Evolutionary conservation across 2,329 filamentous ascomycete genomes (phyloP).

Genomic region (Ophiocordyceps camponoti-floridani): DNA sequence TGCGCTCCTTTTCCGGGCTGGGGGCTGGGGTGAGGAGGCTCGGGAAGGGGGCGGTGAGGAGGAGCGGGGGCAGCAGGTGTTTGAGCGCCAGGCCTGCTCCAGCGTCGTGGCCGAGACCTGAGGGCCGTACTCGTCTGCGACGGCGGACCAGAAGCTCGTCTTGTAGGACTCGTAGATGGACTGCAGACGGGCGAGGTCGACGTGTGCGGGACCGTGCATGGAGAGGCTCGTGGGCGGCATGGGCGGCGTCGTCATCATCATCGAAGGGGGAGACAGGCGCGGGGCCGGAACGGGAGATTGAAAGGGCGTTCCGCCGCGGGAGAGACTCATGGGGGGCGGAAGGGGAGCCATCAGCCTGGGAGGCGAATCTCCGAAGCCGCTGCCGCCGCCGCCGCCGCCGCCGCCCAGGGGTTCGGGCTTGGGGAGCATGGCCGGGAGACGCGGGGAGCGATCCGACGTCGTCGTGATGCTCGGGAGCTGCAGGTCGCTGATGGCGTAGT

Average conservation of each 20-base stretch:
- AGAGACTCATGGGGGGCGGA: slow-evolving; percentile 22
- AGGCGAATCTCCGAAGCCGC: slow-evolving; percentile 14
- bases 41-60: slow-evolving; percentile 7
- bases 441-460: slow-evolving; percentile 22
- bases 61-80: slow-evolving; percentile 22
- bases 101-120: slow-evolving; percentile 43
- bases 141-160: slow-evolving; percentile 52
- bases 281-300: slow-evolving; percentile 17
- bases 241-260: slow-evolving; percentile 7
- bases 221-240: neutral
- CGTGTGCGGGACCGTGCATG: slow-evolving; percentile 20
- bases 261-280: slow-evolving; percentile 24
- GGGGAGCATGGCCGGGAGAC: slow-evolving; percentile 44
- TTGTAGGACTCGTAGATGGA: slow-evolving; percentile 54
- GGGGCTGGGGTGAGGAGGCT: slow-evolving; percentile 35
- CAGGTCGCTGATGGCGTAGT: slow-evolving; percentile 26
- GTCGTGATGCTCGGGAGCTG: slow-evolving; percentile 36
- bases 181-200: slow-evolving; percentile 49
- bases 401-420: slow-evolving; percentile 38
- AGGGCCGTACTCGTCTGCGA: slow-evolving; percentile 54
- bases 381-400: slow-evolving; percentile 7
- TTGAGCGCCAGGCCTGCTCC: slow-evolving; percentile 51
- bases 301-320: slow-evolving; percentile 10
- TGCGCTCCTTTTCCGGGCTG: slow-evolving; percentile 28
- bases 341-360: slow-evolving; percentile 17